Evolutionary conservation across 2,329 filamentous ascomycete genomes (phyloP).

Genomic region (Calycina herbarum): DNA sequence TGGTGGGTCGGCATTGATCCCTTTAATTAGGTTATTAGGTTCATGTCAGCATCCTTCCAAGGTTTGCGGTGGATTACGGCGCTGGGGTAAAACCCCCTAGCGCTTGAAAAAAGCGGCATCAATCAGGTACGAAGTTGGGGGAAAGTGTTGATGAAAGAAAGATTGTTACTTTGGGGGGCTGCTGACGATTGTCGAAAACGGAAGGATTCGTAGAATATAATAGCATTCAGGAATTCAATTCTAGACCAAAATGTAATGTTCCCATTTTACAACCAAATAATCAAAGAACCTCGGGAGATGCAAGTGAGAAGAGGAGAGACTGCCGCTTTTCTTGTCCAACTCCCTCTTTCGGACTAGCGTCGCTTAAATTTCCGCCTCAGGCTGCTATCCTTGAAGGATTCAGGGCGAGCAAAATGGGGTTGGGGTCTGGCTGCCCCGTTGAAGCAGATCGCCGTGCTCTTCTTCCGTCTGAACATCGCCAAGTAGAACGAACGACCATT

Average conservation of each 20-base stretch:
- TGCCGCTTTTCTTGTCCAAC: not conserved
- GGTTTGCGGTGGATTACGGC: not conserved
- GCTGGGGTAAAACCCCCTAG: slow-evolving; percentile 1
- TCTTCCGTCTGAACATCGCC: not conserved
- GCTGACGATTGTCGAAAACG: too few relatives aligned
- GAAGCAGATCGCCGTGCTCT: slow-evolving; percentile 1
- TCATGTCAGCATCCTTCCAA: slow-evolving; percentile 9
- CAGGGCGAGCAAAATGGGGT: not conserved
- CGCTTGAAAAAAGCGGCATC: not conserved
- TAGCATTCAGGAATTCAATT: not conserved
- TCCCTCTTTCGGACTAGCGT: not conserved
- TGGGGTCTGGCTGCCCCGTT: not conserved
- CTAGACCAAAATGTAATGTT: not conserved
- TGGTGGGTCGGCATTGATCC: slow-evolving; percentile 7
- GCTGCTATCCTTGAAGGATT: not conserved
- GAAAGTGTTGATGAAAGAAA: too few relatives aligned
- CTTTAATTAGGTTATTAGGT: slow-evolving; percentile 9
- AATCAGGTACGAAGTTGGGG: not conserved
- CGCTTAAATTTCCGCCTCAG: not conserved
- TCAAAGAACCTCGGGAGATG: not conserved
- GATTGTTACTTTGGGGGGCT: too few relatives aligned
- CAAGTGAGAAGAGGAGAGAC: not conserved
- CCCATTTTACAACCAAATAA: not conserved
- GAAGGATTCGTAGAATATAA: too few relatives aligned
- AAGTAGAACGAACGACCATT: slow-evolving; percentile 1